Percentiles rank a stretch among this genome's conserved stretches.
These are phyloP conservation scores for Zasmidium cellare DNA, from an alignment of 2,329 filamentous ascomycete species.

Conservation along the genomic window DNA sequence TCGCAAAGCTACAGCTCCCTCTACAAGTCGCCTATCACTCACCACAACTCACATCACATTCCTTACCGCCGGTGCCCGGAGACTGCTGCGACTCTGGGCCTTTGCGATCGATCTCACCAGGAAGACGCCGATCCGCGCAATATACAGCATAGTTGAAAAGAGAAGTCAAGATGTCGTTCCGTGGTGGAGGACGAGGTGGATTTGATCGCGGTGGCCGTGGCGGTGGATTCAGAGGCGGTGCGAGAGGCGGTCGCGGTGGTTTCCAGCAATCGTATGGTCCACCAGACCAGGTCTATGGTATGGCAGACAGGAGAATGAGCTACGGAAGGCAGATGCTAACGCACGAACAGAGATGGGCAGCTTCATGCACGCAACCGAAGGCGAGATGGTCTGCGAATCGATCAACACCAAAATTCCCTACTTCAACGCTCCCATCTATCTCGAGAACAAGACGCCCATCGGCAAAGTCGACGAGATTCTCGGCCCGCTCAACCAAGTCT, in stretches of 20 bases:
- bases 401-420: constrained; percentile 95
- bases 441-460: constrained; percentile 89
- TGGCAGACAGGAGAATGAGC: constrained; percentile 2
- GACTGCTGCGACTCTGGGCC: background rate
- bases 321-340: background rate
- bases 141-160: constrained; percentile 6
- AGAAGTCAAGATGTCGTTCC: constrained; percentile 26
- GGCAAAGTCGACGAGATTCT: constrained; percentile 98
- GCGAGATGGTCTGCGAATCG: constrained; percentile 96
- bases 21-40: too few species aligned
- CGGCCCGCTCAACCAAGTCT: constrained; percentile 95
- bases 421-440: constrained; percentile 98
- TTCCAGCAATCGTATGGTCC: constrained; percentile 44
- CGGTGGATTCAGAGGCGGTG: constrained; percentile 30
- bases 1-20: background rate
- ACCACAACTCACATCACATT: background rate
- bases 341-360: constrained; percentile 72
- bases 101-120: constrained; percentile 1
- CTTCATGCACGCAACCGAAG: constrained; percentile 92
- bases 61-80: background rate
- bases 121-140: constrained; percentile 4
- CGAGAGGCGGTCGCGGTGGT: constrained; percentile 33
- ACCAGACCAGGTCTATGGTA: constrained; percentile 46
- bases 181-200: constrained; percentile 25
- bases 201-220: constrained; percentile 25